Base-by-base conservation (phyloP, 805 yeast genomes). In the Teunomyces atbi region DNA sequence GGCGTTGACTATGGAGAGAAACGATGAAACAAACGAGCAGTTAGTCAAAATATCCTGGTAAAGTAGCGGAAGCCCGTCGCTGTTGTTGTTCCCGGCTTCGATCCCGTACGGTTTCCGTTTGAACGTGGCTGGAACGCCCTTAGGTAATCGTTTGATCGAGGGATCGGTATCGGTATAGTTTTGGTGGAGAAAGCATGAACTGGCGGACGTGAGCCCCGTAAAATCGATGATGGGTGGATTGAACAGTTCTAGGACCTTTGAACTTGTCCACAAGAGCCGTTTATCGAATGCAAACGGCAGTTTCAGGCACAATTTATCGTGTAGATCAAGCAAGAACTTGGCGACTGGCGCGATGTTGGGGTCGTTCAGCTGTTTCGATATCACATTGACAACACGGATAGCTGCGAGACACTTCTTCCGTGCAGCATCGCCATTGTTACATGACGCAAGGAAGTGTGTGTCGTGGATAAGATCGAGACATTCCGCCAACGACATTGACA, bases 1-100 rank as follows among this genome's bases (percentile, higher is more conserved):
- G 45, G 56, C 38, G 15, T 63, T 61, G 0, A 69, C 58, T 1
- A 83, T 63, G 1, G 88, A 78, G 12, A 86, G 65, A 12, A 87
- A 56, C 0, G 91, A 72, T 2, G 90, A 81, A 3, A 88, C 87
- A 58, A 88, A 80, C 0, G 96, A 86, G 62, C 96, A 89, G 61
- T 88, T 83, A 6, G 81, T 69, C n/a, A 79, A 56, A 1, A 66
- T 50, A 46, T 78, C 83, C 54, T 81, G 85, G 55, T 68, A 73
- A 10, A 81, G 16, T 7, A 12, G 7, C 20, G 10, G 15, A 15
- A 28, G 33, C 4, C 20, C 42, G 5, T 18, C 12, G 10, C 23
- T 26, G 21, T 8, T 18, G 32, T 23, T 19, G 13, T 35, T 20
- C 6, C 33, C 33, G 8, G 28, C 11, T 16, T 5, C 15, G 13